A percentile compares a stretch with the other conserved stretches of the same genome.
Evolutionary conservation across 2,329 filamentous ascomycete species (phyloP).

Genomic region (Neophaeococcomyces aloes): DNA sequence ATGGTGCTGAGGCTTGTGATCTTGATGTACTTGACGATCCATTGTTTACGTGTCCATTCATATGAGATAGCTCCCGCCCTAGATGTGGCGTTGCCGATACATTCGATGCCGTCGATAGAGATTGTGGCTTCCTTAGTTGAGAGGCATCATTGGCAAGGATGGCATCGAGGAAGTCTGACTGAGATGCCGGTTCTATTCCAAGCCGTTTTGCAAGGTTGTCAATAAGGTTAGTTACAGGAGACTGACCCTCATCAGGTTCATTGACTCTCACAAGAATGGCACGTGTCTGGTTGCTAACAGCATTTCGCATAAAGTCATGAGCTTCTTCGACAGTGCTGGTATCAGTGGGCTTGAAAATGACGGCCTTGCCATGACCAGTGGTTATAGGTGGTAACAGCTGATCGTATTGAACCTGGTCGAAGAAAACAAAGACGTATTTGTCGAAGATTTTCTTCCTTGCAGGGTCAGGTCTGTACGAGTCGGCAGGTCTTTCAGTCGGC

Average conservation of each 20-base stretch:
- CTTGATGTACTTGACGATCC: not conserved
- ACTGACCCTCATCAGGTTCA: slow-evolving; percentile 45
- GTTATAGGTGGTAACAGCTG: slow-evolving; percentile 65
- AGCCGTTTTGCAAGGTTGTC: slow-evolving; percentile 59
- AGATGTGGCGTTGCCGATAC: not conserved
- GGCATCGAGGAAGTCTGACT: slow-evolving; percentile 84
- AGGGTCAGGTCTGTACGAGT: slow-evolving; percentile 61
- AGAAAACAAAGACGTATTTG: slow-evolving; percentile 81
- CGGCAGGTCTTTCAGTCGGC: slow-evolving; percentile 54
- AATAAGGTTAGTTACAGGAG: slow-evolving; percentile 62
- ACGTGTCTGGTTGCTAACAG: slow-evolving; percentile 59
- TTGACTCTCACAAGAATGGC: slow-evolving; percentile 69
- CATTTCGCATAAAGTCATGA: slow-evolving; percentile 61
- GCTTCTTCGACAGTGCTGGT: slow-evolving; percentile 65
- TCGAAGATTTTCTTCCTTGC: slow-evolving; percentile 63
- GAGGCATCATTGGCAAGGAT: slow-evolving; percentile 72
- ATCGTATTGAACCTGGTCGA: slow-evolving; percentile 63
- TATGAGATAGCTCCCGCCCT: not conserved
- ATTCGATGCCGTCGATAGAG: not conserved
- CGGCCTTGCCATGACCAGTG: slow-evolving; percentile 70
- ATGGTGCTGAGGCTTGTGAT: slow-evolving; percentile 21
- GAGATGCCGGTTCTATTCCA: slow-evolving; percentile 73
- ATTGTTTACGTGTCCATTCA: not conserved
- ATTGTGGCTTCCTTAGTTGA: slow-evolving; percentile 52
- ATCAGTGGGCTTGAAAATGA: slow-evolving; percentile 53